Conservation (phyloP, 2,329 filamentous ascomycete species). For the Dactylonectria estremocensis region DNA sequence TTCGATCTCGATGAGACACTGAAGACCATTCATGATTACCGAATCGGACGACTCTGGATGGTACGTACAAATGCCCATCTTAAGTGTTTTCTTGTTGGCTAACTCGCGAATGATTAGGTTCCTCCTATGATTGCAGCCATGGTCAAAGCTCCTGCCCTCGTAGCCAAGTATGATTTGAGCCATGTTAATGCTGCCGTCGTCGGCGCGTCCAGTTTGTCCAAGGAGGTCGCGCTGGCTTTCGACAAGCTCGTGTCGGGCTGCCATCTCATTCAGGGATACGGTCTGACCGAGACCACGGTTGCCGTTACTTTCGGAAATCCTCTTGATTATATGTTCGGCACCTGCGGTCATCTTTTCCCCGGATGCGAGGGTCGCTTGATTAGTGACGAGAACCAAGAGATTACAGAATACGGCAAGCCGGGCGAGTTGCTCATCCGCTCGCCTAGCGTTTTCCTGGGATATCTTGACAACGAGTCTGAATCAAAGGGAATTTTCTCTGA, state of each 20-base stretch:
- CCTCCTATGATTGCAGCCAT: conserved; percentile 24
- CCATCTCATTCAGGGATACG: conserved; percentile 24
- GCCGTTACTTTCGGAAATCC: conserved; percentile 22
- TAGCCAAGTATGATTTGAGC: conserved; percentile 20
- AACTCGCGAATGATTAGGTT: conserved; percentile 4
- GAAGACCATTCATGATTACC: conserved; percentile 23
- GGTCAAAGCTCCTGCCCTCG: conserved; percentile 19
- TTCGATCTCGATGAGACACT: conserved; percentile 25
- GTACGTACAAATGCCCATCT: background rate
- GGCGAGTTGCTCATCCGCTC: conserved; percentile 17
- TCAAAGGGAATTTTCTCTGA: conserved; percentile 20
- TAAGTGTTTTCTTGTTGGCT: background rate
- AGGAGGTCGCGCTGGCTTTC: conserved; percentile 15
- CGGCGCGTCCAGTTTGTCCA: conserved; percentile 20
- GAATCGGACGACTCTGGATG: conserved; percentile 21
- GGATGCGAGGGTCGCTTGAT: conserved; percentile 20
- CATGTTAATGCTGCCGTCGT: conserved; percentile 23
- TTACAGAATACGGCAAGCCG: conserved; percentile 16
- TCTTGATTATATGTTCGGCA: conserved; percentile 21
- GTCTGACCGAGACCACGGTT: conserved; percentile 20
- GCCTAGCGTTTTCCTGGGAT: conserved; percentile 18
- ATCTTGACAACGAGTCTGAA: conserved; percentile 24
- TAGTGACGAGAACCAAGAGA: conserved; percentile 10
- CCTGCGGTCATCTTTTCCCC: conserved; percentile 23
- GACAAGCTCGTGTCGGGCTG: conserved; percentile 20